Evolutionary conservation across 495 filamentous ascomycete genomes (phyloP).

Genomic region (Podospora pseudopauciseta): DNA sequence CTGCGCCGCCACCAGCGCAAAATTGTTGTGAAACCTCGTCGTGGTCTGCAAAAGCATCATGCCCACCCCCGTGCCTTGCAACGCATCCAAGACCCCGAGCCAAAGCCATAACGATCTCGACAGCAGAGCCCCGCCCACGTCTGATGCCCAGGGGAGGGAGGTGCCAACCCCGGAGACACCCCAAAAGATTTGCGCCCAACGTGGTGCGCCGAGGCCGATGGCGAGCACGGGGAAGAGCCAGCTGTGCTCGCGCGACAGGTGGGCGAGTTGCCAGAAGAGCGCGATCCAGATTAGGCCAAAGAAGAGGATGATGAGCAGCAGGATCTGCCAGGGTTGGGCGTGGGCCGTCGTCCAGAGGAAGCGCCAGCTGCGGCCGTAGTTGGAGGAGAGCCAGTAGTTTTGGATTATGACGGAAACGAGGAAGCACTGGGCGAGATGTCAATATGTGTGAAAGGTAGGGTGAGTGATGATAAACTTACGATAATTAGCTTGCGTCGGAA

Average conservation of each 20-base stretch:
- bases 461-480: slow-evolving; percentile 28
- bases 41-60: slow-evolving; percentile 61
- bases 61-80: slow-evolving; percentile 57
- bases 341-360: slow-evolving; percentile 53
- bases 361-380: slow-evolving; percentile 59
- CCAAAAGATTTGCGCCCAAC: slow-evolving; percentile 65
- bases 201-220: slow-evolving; percentile 56
- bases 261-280: slow-evolving; percentile 44
- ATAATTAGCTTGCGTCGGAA: slow-evolving; percentile 51
- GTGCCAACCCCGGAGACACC: slow-evolving; percentile 50
- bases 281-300: slow-evolving; percentile 55
- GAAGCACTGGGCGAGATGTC: slow-evolving; percentile 43
- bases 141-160: slow-evolving; percentile 56
- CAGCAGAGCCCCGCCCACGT: slow-evolving; percentile 45
- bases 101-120: slow-evolving; percentile 58
- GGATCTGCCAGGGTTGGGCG: slow-evolving; percentile 47
- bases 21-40: slow-evolving; percentile 56
- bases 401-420: slow-evolving; percentile 59
- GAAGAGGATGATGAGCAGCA: slow-evolving; percentile 52
- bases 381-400: slow-evolving; percentile 59
- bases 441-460: not conserved
- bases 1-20: slow-evolving; percentile 54
- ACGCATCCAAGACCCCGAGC: slow-evolving; percentile 57
- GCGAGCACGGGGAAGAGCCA: slow-evolving; percentile 64
- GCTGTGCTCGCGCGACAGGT: slow-evolving; percentile 50